Conservation (phyloP, 768 basidiomycete species). For the Termitomyces sp. region DNA sequence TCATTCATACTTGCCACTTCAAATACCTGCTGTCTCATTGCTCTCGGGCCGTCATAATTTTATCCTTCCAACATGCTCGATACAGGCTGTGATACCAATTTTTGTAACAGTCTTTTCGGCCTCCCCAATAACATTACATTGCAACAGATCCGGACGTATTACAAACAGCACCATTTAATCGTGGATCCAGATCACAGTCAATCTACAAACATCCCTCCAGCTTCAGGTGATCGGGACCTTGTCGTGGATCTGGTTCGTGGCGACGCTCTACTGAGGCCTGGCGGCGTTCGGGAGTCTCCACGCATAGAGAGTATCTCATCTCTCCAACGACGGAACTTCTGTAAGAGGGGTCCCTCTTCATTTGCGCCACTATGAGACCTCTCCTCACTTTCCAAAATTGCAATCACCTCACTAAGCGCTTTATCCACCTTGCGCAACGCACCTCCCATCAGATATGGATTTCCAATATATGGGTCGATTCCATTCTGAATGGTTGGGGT, state of each 20-base stretch:
- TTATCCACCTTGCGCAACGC: conserved; percentile 41
- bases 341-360: conserved; percentile 29
- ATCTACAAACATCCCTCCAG: conserved; percentile 33
- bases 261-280: conserved; percentile 2
- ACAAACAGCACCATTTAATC: neutral
- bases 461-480: conserved; percentile 32
- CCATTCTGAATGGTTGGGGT: conserved; percentile 18
- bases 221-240: conserved; percentile 14
- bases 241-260: conserved; percentile 8
- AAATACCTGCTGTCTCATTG: neutral
- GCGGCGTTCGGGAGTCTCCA: conserved; percentile 12
- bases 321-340: conserved; percentile 40
- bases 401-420: conserved; percentile 38
- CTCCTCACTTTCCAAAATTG: conserved; percentile 41
- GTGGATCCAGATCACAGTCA: conserved; percentile 3
- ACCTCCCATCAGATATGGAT: conserved; percentile 42
- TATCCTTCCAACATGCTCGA: neutral
- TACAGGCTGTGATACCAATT: neutral
- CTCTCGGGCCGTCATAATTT: neutral
- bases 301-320: conserved; percentile 34
- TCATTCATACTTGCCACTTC: neutral
- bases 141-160: neutral
- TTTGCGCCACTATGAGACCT: conserved; percentile 28
- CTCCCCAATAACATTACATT: neutral
- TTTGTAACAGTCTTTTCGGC: neutral